Evolutionary conservation across 108 stramenopile genomes (phyloP), one percentile per base, ranked within the genome.

Genomic region (Bacterosira constricta): DNA sequence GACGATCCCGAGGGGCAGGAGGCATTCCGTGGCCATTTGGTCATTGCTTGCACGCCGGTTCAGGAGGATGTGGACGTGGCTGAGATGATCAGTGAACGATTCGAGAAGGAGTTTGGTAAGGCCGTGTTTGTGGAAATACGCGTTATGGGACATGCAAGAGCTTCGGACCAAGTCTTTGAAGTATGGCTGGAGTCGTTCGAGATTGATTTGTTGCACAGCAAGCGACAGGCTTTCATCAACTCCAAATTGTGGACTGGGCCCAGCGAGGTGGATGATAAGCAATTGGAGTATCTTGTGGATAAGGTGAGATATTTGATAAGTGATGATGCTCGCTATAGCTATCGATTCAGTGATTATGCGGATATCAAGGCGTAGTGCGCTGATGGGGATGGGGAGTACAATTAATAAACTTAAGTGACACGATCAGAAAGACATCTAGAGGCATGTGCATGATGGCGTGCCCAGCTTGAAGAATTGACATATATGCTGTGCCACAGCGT

Each of bases 121-220:
- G 67, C 87, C 15, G 76, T 94, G 8, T 86, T 82, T 69, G 90
- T 91, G 15, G 93, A 94, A 69, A 94, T 90, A 11, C 75, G 90
- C n/a, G 88, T 94, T 20, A 50, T 86, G 36, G 75, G 84, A 3
- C 88, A 90, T 45, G 92, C 92, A 26, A 71, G 80, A 13, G 63
- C 63, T 36, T 86, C 89, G 37, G 93, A 91, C 84, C 86, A 90
- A 71, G 86, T 91, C 9, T 94, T 86, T 58, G 93, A 94, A 51
- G 67, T 94, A 31, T 94, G 93, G 93, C 71, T 94, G 15, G 93
- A 94, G 76, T 88, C 87, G 46, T 94, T 86, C 60, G 90, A 93
- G 37, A 85, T 93, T 57, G 90, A 90, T 73, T 62, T 93, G 29
- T 63, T 93, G 23, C 92, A 93, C 60, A 89, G 88, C 38, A 90